Percentiles rank a stretch among this genome's conserved stretches.
Evolutionary conservation across 768 basidiomycete species (phyloP).

Genomic region (Mycena haematopus): DNA sequence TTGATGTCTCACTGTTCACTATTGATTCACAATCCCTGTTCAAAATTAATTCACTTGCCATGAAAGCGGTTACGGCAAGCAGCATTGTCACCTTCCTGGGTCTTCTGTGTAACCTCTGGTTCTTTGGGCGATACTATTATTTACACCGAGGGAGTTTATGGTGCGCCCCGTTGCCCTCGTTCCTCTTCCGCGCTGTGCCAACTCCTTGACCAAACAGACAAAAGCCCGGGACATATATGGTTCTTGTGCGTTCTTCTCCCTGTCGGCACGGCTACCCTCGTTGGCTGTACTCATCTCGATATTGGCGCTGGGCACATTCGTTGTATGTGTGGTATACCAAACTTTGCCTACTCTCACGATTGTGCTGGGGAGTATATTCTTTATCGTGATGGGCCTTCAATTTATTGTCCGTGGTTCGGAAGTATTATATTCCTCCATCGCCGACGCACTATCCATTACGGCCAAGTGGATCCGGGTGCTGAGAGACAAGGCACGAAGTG

Average conservation of each 20-base stretch:
- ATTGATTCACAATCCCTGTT: constrained; percentile 6
- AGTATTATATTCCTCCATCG: background rate
- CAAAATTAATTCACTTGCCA: background rate
- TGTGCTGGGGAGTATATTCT: background rate
- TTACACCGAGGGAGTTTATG: background rate
- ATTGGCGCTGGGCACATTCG: background rate
- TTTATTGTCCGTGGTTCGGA: background rate
- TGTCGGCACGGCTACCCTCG: constrained; percentile 11
- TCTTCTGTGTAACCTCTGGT: constrained; percentile 2
- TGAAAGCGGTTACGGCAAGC: constrained; percentile 8
- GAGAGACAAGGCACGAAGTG: background rate
- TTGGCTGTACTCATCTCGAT: constrained; percentile 4
- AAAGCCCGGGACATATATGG: constrained; percentile 16
- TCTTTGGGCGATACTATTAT: constrained; percentile 1
- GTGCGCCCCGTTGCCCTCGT: background rate
- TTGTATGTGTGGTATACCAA: background rate
- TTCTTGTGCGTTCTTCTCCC: constrained; percentile 6
- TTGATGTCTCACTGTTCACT: background rate
- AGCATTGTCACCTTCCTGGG: constrained; percentile 1
- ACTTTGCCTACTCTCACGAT: background rate
- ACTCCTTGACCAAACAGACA: background rate
- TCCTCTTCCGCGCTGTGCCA: background rate
- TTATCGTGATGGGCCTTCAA: background rate
- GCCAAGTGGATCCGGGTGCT: background rate
- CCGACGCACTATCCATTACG: background rate